Conservation (phyloP, 768 basidiomycete genomes). For the Porpolomopsis calyptriformis region DNA sequence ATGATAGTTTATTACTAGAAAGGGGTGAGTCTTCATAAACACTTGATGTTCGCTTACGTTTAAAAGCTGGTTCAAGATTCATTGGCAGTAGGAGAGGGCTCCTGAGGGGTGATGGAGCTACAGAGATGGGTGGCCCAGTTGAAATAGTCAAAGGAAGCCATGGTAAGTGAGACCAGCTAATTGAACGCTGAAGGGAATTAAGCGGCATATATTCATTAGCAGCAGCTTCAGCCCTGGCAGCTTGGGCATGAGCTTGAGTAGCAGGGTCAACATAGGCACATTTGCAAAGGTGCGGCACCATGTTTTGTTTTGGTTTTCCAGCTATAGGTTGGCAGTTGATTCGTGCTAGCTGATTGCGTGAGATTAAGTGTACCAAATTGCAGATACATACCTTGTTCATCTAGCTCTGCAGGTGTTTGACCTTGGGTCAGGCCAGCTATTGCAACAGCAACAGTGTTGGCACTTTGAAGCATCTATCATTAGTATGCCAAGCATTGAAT, state of each 20-base stretch:
- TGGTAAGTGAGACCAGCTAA: too few relatives aligned
- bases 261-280: slow-evolving; percentile 8
- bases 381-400: slow-evolving; percentile 5
- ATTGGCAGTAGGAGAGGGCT: slow-evolving; percentile 4
- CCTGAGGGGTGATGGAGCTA: slow-evolving; percentile 3
- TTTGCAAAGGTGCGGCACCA: slow-evolving; percentile 10
- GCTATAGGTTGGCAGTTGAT: slow-evolving; percentile 7
- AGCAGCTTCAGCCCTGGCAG: slow-evolving; percentile 4
- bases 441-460: background rate
- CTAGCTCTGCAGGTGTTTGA: slow-evolving; percentile 1
- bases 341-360: background rate
- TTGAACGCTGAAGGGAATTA: too few relatives aligned
- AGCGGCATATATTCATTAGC: slow-evolving; percentile 2
- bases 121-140: background rate
- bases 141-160: background rate
- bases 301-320: slow-evolving; percentile 10
- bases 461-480: background rate
- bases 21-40: background rate
- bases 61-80: slow-evolving; percentile 2
- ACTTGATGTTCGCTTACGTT: slow-evolving; percentile 4
- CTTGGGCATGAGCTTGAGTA: background rate
- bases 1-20: background rate
- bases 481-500: background rate
- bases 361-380: background rate
- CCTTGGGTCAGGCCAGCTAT: slow-evolving; percentile 1